Percentiles rank a stretch among this genome's conserved stretches.
Conservation (phyloP, 2,329 filamentous ascomycete genomes). For the Monosporascus sp. region DNA sequence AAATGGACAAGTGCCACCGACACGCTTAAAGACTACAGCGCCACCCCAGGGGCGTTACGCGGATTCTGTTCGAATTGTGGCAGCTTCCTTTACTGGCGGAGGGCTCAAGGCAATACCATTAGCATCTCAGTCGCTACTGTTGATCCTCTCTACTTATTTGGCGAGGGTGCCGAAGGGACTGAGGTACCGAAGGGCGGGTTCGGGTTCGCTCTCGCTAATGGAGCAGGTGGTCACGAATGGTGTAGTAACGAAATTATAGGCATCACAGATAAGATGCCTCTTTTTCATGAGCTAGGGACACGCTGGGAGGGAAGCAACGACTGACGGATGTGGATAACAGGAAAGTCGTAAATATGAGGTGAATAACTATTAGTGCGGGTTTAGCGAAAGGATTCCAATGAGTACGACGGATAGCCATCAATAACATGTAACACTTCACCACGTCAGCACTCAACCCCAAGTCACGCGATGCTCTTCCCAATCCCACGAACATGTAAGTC, state of each 20-base stretch:
- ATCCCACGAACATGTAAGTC: not conserved
- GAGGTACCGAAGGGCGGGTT: slow-evolving; percentile 17
- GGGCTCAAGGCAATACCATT: slow-evolving; percentile 22
- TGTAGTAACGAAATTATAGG: slow-evolving; percentile 41
- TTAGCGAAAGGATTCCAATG: too few species aligned
- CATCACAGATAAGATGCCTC: slow-evolving; percentile 36
- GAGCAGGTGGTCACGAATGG: slow-evolving; percentile 33
- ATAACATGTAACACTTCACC: too few species aligned
- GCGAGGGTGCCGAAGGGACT: slow-evolving; percentile 18
- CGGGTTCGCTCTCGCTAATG: slow-evolving; percentile 33
- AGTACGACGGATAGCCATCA: too few species aligned
- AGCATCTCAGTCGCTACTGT: slow-evolving; percentile 38
- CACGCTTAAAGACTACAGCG: slow-evolving; percentile 34
- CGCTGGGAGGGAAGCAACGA: too few species aligned
- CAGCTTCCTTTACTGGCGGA: slow-evolving; percentile 41
- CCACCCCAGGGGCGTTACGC: slow-evolving; percentile 34
- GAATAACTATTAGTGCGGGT: too few species aligned
- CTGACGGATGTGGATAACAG: too few species aligned
- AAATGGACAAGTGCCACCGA: slow-evolving; percentile 26
- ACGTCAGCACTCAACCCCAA: too few species aligned
- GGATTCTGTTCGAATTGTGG: slow-evolving; percentile 46
- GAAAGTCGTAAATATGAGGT: too few species aligned
- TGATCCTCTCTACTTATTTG: slow-evolving; percentile 37
- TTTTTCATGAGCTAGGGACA: too few species aligned
- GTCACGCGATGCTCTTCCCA: too few species aligned